Base-by-base conservation (phyloP, 2,329 filamentous ascomycete genomes). In the Ceratocystiopsis minuta region DNA sequence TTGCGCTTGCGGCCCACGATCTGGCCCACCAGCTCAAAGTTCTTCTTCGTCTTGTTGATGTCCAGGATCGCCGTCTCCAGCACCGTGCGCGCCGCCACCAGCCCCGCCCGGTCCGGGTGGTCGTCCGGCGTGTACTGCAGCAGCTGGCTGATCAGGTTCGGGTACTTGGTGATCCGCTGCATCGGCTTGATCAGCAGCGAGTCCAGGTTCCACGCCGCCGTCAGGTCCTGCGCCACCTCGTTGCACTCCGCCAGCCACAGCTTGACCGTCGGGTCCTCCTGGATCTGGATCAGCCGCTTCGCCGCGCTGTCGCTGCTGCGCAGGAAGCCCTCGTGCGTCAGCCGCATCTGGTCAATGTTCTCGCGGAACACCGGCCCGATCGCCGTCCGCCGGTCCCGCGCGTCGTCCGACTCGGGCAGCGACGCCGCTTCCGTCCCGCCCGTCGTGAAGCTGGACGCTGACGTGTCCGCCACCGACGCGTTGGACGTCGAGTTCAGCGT, bases 141-240 rank as follows among this genome's bases (percentile, higher is more conserved):
- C 12, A 98, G 66, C 43, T 86, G 78, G 32, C 77, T 75, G 37
- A 98, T 73, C 35, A 98, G 66, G 37, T 94, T 77, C 4, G 86
- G 86, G 54, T 96, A 98, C 54, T 95, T 95, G 32, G 88, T 78
- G 47, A 96, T 79, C 38, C 90, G 76, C 60, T 98, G 90, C 57
- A 93, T 87, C 2, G 90, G 90, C 59, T 98, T 98, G 55, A 98
- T 88, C 16, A 98, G 71, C n/a, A 98, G 67, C 0, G 90, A 93
- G 57, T 95, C 87, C 46, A 98, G 61, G 57, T 93, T 83, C 90
- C 90, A 98, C 0, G 90, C 88, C 20, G 78, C 76, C 0, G 90
- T 98, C 48, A 98, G 70, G 55, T 95, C 90, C 51, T 85, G 82
- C 13, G 88, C 87, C 53, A 88, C 87, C 51, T 85, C 78, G 53